Conservation (phyloP, 805 yeast species). For the Candida glaebosa region DNA sequence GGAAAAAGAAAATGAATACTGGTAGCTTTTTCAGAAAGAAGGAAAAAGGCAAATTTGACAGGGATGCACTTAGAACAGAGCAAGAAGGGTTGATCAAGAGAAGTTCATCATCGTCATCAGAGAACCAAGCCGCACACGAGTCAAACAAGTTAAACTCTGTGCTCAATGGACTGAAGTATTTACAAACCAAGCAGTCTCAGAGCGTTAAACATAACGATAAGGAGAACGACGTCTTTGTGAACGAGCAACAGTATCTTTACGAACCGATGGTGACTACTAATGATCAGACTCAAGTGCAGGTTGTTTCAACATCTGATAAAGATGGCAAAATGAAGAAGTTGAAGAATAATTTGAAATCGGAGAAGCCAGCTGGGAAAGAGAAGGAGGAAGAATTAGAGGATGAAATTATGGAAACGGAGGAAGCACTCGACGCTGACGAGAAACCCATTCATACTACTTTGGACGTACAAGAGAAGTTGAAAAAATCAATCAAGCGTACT, state of each 20-base stretch:
- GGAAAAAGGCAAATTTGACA: not conserved
- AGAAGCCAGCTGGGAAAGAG: constrained; percentile 3
- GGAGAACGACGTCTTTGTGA: not conserved
- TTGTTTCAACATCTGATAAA: not conserved
- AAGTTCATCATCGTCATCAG: not conserved
- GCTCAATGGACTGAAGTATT: not conserved
- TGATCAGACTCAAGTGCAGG: not conserved
- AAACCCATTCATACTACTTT: constrained; percentile 29
- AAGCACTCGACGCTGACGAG: constrained; percentile 14
- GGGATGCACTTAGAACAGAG: too few relatives aligned
- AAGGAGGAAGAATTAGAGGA: constrained; percentile 4
- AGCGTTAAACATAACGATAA: not conserved
- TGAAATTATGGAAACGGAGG: constrained; percentile 9
- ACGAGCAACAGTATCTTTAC: not conserved
- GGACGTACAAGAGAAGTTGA: constrained; percentile 43
- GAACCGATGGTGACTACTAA: not conserved
- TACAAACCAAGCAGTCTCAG: not conserved
- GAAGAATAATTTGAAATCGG: constrained; percentile 5
- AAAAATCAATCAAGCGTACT: constrained; percentile 37
- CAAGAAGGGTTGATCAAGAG: not conserved
- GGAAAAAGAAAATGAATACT: constrained; percentile 6
- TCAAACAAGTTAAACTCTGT: constrained; percentile 4
- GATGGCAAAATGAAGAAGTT: not conserved
- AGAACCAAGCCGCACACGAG: not conserved
- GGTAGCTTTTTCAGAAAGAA: not conserved